These are phyloP conservation scores for Clonostachys byssicola DNA, from an alignment of 2,329 filamentous ascomycete species.

Conservation along the genomic window DNA sequence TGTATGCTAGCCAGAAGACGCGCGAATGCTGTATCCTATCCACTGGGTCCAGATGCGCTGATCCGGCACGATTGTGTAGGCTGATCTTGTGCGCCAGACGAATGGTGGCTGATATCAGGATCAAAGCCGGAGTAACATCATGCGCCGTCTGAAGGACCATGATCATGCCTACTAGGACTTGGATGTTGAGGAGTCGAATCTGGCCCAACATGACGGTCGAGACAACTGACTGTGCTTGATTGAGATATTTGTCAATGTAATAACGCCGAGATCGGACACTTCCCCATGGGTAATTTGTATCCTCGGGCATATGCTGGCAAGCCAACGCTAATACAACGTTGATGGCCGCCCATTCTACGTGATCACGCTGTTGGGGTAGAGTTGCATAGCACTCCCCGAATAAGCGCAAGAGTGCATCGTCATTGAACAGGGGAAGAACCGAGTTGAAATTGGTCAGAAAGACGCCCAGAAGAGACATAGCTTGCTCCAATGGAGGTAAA, in stretches of 20 bases:
- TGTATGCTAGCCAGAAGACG: conserved; percentile 23
- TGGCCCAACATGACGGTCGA: conserved; percentile 17
- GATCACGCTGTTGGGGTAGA: background rate
- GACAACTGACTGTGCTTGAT: conserved; percentile 18
- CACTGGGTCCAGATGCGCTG: conserved; percentile 7
- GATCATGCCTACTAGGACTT: conserved; percentile 19
- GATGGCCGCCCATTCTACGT: conserved; percentile 1
- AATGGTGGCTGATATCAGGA: conserved; percentile 19
- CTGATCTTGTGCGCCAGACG: conserved; percentile 17
- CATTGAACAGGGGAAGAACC: conserved; percentile 3
- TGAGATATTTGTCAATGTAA: conserved; percentile 6
- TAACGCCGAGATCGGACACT: background rate
- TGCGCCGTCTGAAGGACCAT: conserved; percentile 14
- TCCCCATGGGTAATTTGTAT: background rate
- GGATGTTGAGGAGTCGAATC: conserved; percentile 16
- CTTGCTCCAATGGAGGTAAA: conserved; percentile 1
- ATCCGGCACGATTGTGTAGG: conserved; percentile 12
- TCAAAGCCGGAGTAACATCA: conserved; percentile 13
- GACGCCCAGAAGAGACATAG: background rate
- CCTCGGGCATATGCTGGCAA: background rate
- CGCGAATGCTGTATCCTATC: conserved; percentile 12
- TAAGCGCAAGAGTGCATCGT: background rate
- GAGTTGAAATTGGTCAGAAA: conserved; percentile 3
- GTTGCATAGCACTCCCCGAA: background rate
- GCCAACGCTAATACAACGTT: conserved; percentile 3